Evolutionary conservation across 306 rosid species (phyloP), one percentile per base, ranked within the genome.

Genomic region (Ammopiptanthus mongolicus): DNA sequence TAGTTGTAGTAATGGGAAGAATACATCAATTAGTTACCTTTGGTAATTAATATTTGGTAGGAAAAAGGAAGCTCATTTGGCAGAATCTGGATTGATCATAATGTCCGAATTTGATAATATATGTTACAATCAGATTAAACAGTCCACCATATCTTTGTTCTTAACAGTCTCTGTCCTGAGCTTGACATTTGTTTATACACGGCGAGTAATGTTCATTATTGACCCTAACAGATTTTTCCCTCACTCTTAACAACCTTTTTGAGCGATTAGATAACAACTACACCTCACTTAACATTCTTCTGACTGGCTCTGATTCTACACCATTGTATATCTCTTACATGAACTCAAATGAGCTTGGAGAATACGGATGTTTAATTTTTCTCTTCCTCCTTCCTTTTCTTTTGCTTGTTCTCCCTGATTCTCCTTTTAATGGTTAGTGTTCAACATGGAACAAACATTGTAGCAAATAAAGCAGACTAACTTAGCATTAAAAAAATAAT

Each of bases 71-170:
- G 56, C n/a, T 12, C 61, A 3, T 52, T 61, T 61, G 29, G 67
- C 12, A 25, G 78, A 66, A 52, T 69, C 62, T 75, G 77, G 73
- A 67, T 72, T 9, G 65, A 76, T 66, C 44, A 50, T 72, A 19
- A 9, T 28, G 8, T 47, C n/a, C 47, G 33, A 44, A 39, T 50
- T 80, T 23, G 64, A 69, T 53, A 25, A 50, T 48, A 23, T 55
- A 37, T 56, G 22, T 12, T 25, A 22, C 48, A 56, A 10, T n/a
- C 13, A 34, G 44, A 29, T 19, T 21, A 17, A 29, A 48, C 51
- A 3, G 28, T 33, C 34, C 39, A 5, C 19, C 4, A 22, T 33
- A 41, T 59, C 75, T 34, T 68, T 58, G 60, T 42, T 33, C 37
- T 22, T 18, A 48, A 5, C 22, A 5, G 31, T 22, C 56, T n/a